Evolutionary conservation across 2,329 filamentous ascomycete species (phyloP).

Genomic region (Fusarium odoratissimum): DNA sequence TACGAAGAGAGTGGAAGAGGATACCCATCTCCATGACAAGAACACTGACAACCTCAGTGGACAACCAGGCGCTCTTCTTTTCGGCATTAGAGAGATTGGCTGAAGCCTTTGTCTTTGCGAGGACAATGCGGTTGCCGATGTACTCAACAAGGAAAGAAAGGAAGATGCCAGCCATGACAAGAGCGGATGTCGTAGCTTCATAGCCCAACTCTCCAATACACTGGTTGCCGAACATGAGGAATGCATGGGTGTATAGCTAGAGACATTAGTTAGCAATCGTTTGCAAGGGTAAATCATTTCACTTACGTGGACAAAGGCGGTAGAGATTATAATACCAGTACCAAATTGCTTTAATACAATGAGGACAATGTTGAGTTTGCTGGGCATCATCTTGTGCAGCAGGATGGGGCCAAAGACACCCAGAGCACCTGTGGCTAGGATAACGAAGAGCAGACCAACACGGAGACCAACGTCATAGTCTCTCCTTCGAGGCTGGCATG

Average conservation of each 20-base stretch:
- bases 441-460: conserved; percentile 77
- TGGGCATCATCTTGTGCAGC: conserved; percentile 66
- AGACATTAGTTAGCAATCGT: background rate
- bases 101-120: conserved; percentile 49
- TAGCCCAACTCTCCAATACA: conserved; percentile 75
- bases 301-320: conserved; percentile 74
- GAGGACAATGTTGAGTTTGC: conserved; percentile 63
- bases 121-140: conserved; percentile 68
- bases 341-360: conserved; percentile 79
- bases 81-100: conserved; percentile 40
- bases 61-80: conserved; percentile 44
- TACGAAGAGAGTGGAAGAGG: conserved; percentile 78
- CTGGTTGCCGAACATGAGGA: conserved; percentile 77
- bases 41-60: conserved; percentile 68
- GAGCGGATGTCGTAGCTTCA: conserved; percentile 75
- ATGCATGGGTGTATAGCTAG: conserved; percentile 79
- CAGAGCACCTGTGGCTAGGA: conserved; percentile 74
- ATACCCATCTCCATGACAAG: conserved; percentile 78
- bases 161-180: conserved; percentile 80
- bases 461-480: conserved; percentile 77
- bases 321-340: conserved; percentile 78
- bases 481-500: conserved; percentile 59
- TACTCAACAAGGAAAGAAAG: conserved; percentile 79
- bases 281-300: background rate
- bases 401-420: conserved; percentile 77